Conservation (phyloP, 257 asterid genomes). For the Marsdenia floribunda region DNA sequence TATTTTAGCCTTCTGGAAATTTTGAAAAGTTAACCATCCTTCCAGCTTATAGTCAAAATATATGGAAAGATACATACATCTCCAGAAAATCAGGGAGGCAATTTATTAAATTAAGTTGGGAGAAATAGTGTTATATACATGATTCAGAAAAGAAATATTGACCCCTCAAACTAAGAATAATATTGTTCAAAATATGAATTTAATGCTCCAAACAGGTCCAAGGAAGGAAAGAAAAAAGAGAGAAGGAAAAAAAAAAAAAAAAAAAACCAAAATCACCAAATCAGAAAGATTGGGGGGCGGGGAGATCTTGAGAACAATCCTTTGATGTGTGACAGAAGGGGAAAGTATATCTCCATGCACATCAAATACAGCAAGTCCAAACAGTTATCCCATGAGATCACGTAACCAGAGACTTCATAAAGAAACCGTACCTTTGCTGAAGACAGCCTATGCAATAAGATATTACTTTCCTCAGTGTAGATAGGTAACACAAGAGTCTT, state of each 20-base stretch:
- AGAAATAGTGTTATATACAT: not conserved
- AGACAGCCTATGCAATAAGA: slow-evolving; percentile 55
- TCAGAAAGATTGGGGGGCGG: not conserved
- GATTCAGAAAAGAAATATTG: not conserved
- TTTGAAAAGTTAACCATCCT: not conserved
- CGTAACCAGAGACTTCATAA: not conserved
- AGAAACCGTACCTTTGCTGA: slow-evolving; percentile 56
- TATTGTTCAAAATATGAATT: not conserved
- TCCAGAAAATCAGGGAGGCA: not conserved
- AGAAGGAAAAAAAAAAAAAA: too few species aligned
- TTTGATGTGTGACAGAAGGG: not conserved
- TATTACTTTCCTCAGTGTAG: slow-evolving; percentile 51
- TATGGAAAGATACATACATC: too few species aligned
- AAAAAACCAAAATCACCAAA: too few species aligned
- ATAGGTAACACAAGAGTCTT: slow-evolving; percentile 57
- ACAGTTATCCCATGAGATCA: not conserved
- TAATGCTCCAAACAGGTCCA: not conserved
- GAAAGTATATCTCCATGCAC: not conserved
- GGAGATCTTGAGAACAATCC: not conserved
- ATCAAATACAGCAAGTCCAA: not conserved
- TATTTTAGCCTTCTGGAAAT: not conserved
- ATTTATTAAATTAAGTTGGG: not conserved
- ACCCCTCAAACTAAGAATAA: not conserved
- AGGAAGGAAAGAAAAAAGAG: too few species aligned
- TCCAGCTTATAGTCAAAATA: not conserved